Percentiles rank a stretch among this genome's conserved stretches.
Evolutionary conservation across 768 basidiomycete species (phyloP).

Genomic region (Tephrocybe sp.): DNA sequence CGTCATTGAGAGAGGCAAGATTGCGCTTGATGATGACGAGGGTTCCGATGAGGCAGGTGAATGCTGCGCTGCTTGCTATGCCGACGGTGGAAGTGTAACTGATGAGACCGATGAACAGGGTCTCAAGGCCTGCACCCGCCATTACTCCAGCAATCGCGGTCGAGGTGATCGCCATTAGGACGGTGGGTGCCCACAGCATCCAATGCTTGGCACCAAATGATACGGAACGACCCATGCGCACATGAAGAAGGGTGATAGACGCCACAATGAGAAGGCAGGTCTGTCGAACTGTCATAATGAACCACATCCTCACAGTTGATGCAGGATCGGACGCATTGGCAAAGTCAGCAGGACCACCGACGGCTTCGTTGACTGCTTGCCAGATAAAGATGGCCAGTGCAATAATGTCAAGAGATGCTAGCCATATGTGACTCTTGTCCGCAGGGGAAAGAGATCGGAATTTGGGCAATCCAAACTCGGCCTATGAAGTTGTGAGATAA

Average conservation of each 20-base stretch:
- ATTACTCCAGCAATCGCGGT: slow-evolving; percentile 61
- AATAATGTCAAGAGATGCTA: slow-evolving; percentile 65
- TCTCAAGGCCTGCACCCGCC: slow-evolving; percentile 50
- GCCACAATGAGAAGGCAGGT: slow-evolving; percentile 65
- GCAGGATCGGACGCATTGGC: slow-evolving; percentile 47
- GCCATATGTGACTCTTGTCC: slow-evolving; percentile 74
- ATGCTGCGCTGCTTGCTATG: slow-evolving; percentile 48
- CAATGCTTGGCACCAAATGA: slow-evolving; percentile 71
- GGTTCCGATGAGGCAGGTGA: slow-evolving; percentile 63
- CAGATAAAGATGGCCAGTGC: slow-evolving; percentile 66
- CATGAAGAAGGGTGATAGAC: slow-evolving; percentile 62
- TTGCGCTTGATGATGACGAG: slow-evolving; percentile 67
- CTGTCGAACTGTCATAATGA: slow-evolving; percentile 65
- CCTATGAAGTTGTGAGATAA: slow-evolving; percentile 39
- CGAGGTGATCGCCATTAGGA: slow-evolving; percentile 54
- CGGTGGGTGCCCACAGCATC: slow-evolving; percentile 70
- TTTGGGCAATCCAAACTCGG: slow-evolving; percentile 75
- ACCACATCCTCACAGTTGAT: slow-evolving; percentile 66
- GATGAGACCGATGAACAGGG: slow-evolving; percentile 60
- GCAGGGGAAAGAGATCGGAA: slow-evolving; percentile 65
- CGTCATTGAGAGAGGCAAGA: slow-evolving; percentile 53
- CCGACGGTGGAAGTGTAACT: slow-evolving; percentile 58
- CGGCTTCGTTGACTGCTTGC: slow-evolving; percentile 58
- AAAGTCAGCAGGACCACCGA: slow-evolving; percentile 43
- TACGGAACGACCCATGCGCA: slow-evolving; percentile 68